phyloP scores from a whole-genome alignment of 495 filamentous ascomycete genomes.

The Darksidea phi region DNA sequence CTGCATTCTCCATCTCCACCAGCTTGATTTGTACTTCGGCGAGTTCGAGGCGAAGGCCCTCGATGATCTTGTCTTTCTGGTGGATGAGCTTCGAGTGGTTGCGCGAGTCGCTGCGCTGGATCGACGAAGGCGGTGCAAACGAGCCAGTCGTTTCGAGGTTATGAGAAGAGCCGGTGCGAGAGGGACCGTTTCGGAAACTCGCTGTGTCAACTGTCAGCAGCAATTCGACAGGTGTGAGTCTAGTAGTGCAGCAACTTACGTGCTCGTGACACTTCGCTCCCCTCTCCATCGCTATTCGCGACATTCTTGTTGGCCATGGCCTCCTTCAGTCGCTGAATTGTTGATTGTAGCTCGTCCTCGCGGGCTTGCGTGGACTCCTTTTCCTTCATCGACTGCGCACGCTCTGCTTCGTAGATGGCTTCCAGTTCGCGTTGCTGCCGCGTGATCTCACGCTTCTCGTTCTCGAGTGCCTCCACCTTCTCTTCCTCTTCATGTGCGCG shows the following conservation, averaged over 20 bases:
- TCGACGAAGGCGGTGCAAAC: slow-evolving; percentile 82
- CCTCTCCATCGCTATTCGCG: slow-evolving; percentile 60
- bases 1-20: slow-evolving; percentile 89
- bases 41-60: slow-evolving; percentile 84
- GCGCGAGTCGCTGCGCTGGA: slow-evolving; percentile 76
- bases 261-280: slow-evolving; percentile 64
- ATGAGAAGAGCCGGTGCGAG: slow-evolving; percentile 30
- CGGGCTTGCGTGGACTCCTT: slow-evolving; percentile 79
- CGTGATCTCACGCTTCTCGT: slow-evolving; percentile 73
- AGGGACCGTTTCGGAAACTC: slow-evolving; percentile 38
- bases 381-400: slow-evolving; percentile 81
- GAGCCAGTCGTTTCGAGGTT: slow-evolving; percentile 50
- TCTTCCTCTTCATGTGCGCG: slow-evolving; percentile 77
- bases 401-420: slow-evolving; percentile 83
- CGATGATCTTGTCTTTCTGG: slow-evolving; percentile 95
- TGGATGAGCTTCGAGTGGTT: slow-evolving; percentile 83
- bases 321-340: slow-evolving; percentile 88
- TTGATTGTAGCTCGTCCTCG: slow-evolving; percentile 84
- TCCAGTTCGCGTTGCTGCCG: slow-evolving; percentile 86
- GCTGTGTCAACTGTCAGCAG: slow-evolving; percentile 31
- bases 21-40: slow-evolving; percentile 95
- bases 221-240: not conserved
- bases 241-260: slow-evolving; percentile 53
- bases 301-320: slow-evolving; percentile 69
- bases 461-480: slow-evolving; percentile 72